These are phyloP conservation scores for Aspergillus brasiliensis DNA, from an alignment of 2,329 filamentous ascomycete species.

Conservation along the genomic window DNA sequence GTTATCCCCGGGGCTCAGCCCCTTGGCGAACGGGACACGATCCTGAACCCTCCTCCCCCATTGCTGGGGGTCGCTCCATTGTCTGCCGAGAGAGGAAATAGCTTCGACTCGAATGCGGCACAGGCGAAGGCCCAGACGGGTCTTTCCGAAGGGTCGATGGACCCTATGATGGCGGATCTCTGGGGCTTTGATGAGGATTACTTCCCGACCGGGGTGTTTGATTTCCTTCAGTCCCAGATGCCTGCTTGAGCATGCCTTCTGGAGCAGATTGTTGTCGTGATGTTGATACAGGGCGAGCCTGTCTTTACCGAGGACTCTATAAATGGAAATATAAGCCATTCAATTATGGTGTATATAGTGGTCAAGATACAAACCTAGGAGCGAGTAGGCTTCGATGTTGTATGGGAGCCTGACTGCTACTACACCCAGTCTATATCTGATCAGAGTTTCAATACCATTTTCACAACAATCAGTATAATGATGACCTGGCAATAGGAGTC, in stretches of 20 bases:
- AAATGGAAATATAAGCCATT: too few species aligned
- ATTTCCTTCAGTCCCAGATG: constrained; percentile 46
- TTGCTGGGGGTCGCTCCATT: constrained; percentile 41
- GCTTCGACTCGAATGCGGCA: constrained; percentile 22
- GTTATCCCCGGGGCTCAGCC: constrained; percentile 40
- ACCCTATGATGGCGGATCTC: constrained; percentile 45
- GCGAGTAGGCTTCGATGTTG: too few species aligned
- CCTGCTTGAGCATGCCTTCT: constrained; percentile 30
- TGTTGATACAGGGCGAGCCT: neutral
- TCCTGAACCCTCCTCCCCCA: constrained; percentile 39
- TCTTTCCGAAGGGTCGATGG: constrained; percentile 40
- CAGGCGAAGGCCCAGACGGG: constrained; percentile 30
- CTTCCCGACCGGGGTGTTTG: constrained; percentile 46
- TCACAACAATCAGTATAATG: too few species aligned
- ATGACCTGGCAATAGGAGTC: too few species aligned
- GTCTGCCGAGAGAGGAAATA: constrained; percentile 41
- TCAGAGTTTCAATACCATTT: too few species aligned
- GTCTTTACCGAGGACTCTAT: neutral
- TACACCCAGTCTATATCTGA: too few species aligned
- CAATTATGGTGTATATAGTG: too few species aligned
- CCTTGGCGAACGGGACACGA: constrained; percentile 39
- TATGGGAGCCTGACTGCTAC: too few species aligned
- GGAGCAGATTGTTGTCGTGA: neutral
- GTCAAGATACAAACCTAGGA: too few species aligned
- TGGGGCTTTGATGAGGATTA: constrained; percentile 47